These are phyloP conservation scores for Vaccinium myrtillus DNA, from an alignment of 148 eudicot genomes.

Conservation along the genomic window DNA sequence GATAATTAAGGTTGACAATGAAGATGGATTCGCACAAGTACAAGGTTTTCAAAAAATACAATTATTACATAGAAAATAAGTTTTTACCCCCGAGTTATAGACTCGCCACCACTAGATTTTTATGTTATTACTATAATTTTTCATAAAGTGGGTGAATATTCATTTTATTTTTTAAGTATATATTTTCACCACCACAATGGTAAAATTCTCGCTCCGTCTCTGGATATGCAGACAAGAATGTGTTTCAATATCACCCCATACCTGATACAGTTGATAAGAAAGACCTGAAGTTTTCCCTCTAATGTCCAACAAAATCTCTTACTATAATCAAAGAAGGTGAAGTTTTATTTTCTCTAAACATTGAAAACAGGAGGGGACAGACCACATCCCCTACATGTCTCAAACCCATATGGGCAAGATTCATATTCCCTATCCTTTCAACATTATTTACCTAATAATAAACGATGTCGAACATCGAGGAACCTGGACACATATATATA, in stretches of 20 bases:
- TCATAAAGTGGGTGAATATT: no score
- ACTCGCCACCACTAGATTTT: no score
- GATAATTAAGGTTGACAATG: no score
- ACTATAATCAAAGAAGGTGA: background rate
- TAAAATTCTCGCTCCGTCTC: no score
- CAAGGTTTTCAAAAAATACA: no score
- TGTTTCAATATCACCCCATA: background rate
- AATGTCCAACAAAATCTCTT: background rate
- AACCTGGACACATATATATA: background rate
- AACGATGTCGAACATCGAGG: conserved; percentile 36
- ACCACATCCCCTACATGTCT: conserved; percentile 31
- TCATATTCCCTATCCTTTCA: conserved; percentile 28
- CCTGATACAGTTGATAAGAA: background rate
- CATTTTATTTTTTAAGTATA: no score
- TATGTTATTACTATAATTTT: no score
- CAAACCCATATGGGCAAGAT: conserved; percentile 28
- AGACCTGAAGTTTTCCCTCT: background rate
- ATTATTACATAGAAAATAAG: no score
- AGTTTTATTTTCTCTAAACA: background rate
- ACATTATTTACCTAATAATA: conserved; percentile 28
- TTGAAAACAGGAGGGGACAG: conserved; percentile 19
- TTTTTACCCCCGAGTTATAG: no score
- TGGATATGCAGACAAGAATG: background rate
- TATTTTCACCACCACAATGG: no score
- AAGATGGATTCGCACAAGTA: background rate